These are phyloP conservation scores for Kurtzmaniella quercitrusa DNA, from an alignment of 1,139 yeast species.

Conservation along the genomic window DNA sequence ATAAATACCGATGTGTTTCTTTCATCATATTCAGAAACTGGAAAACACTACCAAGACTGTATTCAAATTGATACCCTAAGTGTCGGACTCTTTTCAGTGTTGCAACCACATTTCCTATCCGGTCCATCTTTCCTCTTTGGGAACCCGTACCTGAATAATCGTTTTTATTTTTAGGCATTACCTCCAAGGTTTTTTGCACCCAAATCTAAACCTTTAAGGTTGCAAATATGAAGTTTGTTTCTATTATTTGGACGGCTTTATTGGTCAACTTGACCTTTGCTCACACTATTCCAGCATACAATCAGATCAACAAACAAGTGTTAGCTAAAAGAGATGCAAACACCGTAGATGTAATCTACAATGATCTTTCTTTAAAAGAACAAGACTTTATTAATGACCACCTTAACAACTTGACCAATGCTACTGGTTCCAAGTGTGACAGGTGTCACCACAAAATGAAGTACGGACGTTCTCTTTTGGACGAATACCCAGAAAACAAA, in stretches of 20 bases:
- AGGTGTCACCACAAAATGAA: conserved; percentile 33
- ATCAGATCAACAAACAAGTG: conserved; percentile 16
- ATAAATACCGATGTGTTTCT: background rate
- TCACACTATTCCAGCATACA: conserved; percentile 20
- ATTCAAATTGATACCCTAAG: too few relatives aligned
- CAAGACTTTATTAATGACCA: conserved; percentile 30
- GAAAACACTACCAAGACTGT: too few relatives aligned
- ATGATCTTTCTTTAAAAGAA: conserved; percentile 22
- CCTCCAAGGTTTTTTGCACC: conserved; percentile 1
- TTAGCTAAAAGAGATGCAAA: conserved; percentile 14
- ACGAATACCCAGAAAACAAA: conserved; percentile 28
- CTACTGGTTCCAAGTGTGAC: conserved; percentile 32
- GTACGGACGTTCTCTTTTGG: conserved; percentile 26
- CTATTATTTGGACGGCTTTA: background rate
- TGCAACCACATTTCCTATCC: background rate
- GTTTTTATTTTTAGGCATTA: background rate
- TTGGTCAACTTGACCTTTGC: conserved; percentile 5
- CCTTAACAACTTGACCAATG: conserved; percentile 20
- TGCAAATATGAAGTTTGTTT: background rate
- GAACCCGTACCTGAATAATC: background rate
- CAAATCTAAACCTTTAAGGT: background rate
- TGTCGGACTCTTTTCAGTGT: too few relatives aligned
- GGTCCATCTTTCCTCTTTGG: background rate
- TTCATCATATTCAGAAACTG: too few relatives aligned
- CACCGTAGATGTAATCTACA: conserved; percentile 23